Evolutionary conservation across 768 basidiomycete species (phyloP), one percentile per base, ranked within the genome.

Genomic region (Mycena haematopus): DNA sequence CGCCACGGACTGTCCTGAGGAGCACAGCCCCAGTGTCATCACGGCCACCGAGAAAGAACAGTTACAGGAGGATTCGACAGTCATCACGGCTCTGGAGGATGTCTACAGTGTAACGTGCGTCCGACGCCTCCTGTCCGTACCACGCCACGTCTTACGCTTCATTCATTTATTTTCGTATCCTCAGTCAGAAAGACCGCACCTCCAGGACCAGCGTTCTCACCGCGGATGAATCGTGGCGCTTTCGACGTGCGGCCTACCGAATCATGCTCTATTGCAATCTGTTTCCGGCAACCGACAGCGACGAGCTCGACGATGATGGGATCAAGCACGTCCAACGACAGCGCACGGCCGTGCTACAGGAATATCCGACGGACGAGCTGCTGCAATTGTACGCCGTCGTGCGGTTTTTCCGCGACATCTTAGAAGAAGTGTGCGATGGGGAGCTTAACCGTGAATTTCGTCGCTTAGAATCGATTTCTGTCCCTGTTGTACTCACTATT

Each of bases 141-240:
- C n/a, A n/a, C n/a, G n/a, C n/a, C n/a, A n/a, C n/a, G n/a, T n/a
- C n/a, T n/a, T n/a, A 9, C 29, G 29, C 29, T 31, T 31, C 29
- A 31, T 31, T 31, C 29, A 15, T 22, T 13, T 6, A 45, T 5
- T 19, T 8, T 2, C 44, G 7, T 19, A 36, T 31, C 8, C 19
- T 42, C 17, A 55, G 54, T 5, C 25, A 44, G 10, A 45, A 44
- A 22, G 36, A 56, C n/a, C 42, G 22, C 42, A 33, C 52, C 6
- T 56, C 70, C 24, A 40, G 47, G 15, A 65, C 50, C 3, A 72
- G 66, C 57, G 44, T 45, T 15, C 65, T 73, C n/a, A 68, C 66
- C 15, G 25, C 65, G 1, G 46, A 56, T 10, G 72, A 73, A 50
- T 73, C 72, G 3, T 59, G 58, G 57, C 66, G 67, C 35, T 73